Conservation (phyloP, 164 flowering plant genomes). For the Dillenia turbinata region DNA sequence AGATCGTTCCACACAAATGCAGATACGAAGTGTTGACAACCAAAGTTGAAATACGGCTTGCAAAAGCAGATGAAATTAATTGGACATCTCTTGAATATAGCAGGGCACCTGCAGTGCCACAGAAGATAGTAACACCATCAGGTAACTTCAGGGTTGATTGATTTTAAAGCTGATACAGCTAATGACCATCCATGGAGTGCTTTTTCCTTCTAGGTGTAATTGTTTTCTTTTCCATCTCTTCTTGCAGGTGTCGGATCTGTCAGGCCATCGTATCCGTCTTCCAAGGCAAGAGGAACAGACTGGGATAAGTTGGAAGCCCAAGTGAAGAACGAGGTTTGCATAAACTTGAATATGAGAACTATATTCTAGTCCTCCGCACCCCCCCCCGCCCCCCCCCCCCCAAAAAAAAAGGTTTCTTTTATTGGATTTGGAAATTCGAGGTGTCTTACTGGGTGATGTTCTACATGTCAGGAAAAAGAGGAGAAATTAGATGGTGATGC, state of each 20-base stretch:
- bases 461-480: slow-evolving; percentile 55
- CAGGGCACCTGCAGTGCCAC: slow-evolving; percentile 36
- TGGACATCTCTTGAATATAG: slow-evolving; percentile 83
- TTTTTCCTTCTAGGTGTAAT: no score
- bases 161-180: no score
- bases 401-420: no score
- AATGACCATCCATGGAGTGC: no score
- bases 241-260: slow-evolving; percentile 24
- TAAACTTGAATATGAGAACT: no score
- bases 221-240: no score
- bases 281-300: slow-evolving; percentile 50
- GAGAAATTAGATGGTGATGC: slow-evolving; percentile 86
- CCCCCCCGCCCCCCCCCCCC: no score
- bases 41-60: slow-evolving; percentile 86
- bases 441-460: no score
- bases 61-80: slow-evolving; percentile 68
- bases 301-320: slow-evolving; percentile 96
- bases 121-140: slow-evolving; percentile 32
- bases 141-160: slow-evolving; percentile 26
- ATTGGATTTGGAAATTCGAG: no score
- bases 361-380: no score
- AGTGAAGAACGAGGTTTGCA: slow-evolving; percentile 84
- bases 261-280: slow-evolving; percentile 66
- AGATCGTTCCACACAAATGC: slow-evolving; percentile 80
- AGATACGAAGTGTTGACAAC: slow-evolving; percentile 63